Evolutionary conservation across 2,329 filamentous ascomycete genomes (phyloP).

Genomic region (Fusarium sp.): DNA sequence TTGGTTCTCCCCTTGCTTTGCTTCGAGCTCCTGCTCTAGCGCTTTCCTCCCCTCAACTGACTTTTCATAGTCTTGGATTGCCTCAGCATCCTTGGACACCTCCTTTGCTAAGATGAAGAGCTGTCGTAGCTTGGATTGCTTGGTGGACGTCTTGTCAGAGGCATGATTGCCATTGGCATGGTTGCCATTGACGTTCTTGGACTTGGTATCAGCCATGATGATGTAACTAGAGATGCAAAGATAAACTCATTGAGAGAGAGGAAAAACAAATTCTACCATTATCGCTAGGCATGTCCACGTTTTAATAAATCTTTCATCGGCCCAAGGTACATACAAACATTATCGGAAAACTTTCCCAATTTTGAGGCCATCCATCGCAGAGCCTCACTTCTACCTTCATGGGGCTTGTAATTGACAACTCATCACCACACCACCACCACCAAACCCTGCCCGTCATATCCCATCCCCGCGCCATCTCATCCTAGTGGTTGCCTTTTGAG

Average conservation of each 20-base stretch:
- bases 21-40: constrained; percentile 39
- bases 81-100: constrained; percentile 41
- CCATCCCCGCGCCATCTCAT: constrained; percentile 16
- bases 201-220: constrained; percentile 44
- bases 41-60: constrained; percentile 34
- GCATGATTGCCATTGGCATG: constrained; percentile 34
- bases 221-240: not conserved
- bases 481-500: constrained; percentile 26
- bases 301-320: constrained; percentile 36
- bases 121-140: constrained; percentile 42
- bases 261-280: constrained; percentile 19
- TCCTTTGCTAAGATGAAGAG: constrained; percentile 42
- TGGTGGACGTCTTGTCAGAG: constrained; percentile 23
- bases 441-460: constrained; percentile 23
- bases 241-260: constrained; percentile 17
- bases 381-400: constrained; percentile 38
- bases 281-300: constrained; percentile 25
- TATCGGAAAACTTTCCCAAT: constrained; percentile 2
- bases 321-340: constrained; percentile 16
- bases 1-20: constrained; percentile 37
- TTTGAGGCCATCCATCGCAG: constrained; percentile 33
- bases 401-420: constrained; percentile 36
- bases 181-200: constrained; percentile 36
- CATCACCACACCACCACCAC: constrained; percentile 39
- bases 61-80: constrained; percentile 42